Evolutionary conservation across 352 stramenopile species (phyloP), one percentile per base, ranked within the genome.

Genomic region (Globisporangium emineosum): DNA sequence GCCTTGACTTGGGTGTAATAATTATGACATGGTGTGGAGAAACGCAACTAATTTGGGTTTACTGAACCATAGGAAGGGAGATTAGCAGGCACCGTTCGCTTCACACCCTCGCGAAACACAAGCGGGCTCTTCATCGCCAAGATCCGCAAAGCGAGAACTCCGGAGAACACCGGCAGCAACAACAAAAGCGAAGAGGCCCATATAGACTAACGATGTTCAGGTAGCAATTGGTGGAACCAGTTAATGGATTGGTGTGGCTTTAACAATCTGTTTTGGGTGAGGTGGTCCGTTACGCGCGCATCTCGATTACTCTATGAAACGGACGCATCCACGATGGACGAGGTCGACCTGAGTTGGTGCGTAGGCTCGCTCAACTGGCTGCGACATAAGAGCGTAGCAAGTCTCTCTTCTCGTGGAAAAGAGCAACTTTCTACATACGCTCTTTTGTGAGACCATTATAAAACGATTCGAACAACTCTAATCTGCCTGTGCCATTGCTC

Each of bases 101-200:
- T 93, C 67, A 93, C 79, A 0, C 85, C 85, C 7, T 83, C 82
- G 3, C 71, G 86, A 37, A 74, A 79, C 53, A 90, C 82, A 19
- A 90, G 85, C 64, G 85, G 85, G 0, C 67, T 93, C 10, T 93
- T 91, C 62, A 85, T 93, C 29, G 81, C 85, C 17, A 80, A 81
- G 42, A 86, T 91, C 30, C 65, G 59, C 25, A 86, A 88, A 57
- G 25, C 32, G 13, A 19, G 25, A 17, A 15, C 27, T 29, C n/a
- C 58, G 10, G 2, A 42, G 35, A 17, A 17, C 13, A 33, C 30
- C 17, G 12, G 43, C 23, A 15, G 45, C 19, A 7, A 42, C 21
- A 23, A 19, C 47, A 60, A 35, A 33, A 12, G 45, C 45, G 2
- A 9, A 9, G 47, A 60, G 9, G 10, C 35, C 6, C 21, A 17